Percentiles rank a stretch among this genome's conserved stretches.
Evolutionary conservation across 176 grass and related monocot genomes (phyloP).

Genomic region (Alopecurus myosuroides): DNA sequence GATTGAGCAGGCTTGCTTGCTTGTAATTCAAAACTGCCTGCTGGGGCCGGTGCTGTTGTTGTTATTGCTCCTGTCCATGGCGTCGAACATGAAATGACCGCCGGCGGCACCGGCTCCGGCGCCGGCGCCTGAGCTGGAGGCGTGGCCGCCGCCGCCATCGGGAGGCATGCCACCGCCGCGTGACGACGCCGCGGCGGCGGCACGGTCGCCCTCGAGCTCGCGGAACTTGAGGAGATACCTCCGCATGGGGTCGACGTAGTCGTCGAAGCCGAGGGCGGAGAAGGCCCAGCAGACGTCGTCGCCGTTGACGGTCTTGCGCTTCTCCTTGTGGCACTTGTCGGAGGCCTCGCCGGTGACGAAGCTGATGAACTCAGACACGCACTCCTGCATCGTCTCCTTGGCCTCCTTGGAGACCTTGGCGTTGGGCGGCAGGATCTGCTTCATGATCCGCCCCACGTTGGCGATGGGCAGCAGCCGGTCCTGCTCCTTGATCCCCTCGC

Average conservation of each 20-base stretch:
- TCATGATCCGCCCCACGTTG: slow-evolving; percentile 86
- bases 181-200: slow-evolving; percentile 44
- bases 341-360: slow-evolving; percentile 85
- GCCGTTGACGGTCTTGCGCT: slow-evolving; percentile 90
- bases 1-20: neutral
- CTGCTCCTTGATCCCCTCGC: slow-evolving; percentile 66
- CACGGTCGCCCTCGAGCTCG: slow-evolving; percentile 61
- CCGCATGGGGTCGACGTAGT: slow-evolving; percentile 78
- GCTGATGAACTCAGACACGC: slow-evolving; percentile 88
- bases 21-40: slow-evolving; percentile 58
- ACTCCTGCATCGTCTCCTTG: slow-evolving; percentile 94
- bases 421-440: slow-evolving; percentile 78
- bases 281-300: slow-evolving; percentile 88
- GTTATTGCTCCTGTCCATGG: slow-evolving; percentile 47
- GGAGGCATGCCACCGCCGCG: neutral
- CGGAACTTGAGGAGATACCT: slow-evolving; percentile 73
- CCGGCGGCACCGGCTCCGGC: neutral
- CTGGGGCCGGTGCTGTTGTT: slow-evolving; percentile 11
- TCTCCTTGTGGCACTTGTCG: slow-evolving; percentile 85
- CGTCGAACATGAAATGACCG: slow-evolving; percentile 80
- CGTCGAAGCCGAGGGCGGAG: slow-evolving; percentile 66
- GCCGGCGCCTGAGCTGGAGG: neutral
- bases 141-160: neutral
- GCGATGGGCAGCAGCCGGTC: slow-evolving; percentile 81
- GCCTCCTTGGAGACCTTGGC: slow-evolving; percentile 92